phyloP scores from a whole-genome alignment of 495 filamentous ascomycete genomes.

The Trichoderma virens region DNA sequence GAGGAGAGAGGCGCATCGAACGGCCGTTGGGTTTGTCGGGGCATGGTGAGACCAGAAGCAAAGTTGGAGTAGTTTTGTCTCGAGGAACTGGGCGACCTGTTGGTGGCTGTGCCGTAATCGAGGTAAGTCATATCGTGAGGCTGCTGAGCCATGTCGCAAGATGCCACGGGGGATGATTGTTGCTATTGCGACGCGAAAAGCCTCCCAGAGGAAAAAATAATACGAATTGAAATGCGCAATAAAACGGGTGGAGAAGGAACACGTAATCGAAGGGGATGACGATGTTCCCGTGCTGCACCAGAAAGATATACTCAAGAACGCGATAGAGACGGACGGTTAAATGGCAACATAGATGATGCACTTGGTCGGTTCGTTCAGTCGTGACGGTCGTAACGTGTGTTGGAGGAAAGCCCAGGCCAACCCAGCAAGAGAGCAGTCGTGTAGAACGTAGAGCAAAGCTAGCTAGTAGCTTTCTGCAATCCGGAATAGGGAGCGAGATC shows the following conservation, averaged over 20 bases:
- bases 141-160: conserved; percentile 47
- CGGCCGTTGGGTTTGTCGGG: conserved; percentile 57
- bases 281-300: neutral
- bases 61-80: conserved; percentile 45
- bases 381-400: conserved; percentile 5
- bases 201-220: neutral
- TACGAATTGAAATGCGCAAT: neutral
- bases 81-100: conserved; percentile 27
- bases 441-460: neutral
- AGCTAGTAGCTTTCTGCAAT: neutral
- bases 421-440: neutral
- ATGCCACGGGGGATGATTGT: neutral
- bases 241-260: conserved; percentile 2
- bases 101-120: conserved; percentile 24
- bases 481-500: neutral
- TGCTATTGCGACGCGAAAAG: neutral
- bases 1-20: conserved; percentile 46
- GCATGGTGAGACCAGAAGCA: conserved; percentile 39
- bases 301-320: neutral
- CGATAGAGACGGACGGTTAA: neutral
- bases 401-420: neutral
- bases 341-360: conserved; percentile 7
- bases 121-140: conserved; percentile 38
- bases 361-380: conserved; percentile 8
- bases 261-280: neutral